Percentiles rank a stretch among this genome's conserved stretches.
phyloP scores from a whole-genome alignment of 768 basidiomycete genomes.

The Vararia minispora region DNA sequence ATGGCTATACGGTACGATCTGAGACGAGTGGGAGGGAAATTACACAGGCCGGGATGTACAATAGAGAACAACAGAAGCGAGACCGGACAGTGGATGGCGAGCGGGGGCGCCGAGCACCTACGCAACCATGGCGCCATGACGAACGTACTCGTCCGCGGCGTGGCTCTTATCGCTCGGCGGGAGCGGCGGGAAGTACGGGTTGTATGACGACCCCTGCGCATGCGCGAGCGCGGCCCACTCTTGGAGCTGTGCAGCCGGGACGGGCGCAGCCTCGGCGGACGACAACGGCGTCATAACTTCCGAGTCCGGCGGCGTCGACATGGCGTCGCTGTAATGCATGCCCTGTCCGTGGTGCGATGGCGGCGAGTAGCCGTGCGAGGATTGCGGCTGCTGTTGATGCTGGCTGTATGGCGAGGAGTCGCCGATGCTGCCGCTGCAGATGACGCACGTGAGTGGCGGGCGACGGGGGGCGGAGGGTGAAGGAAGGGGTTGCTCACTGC shows the following conservation, averaged over 20 bases:
- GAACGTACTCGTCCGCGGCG: too few species aligned
- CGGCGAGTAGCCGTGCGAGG: slow-evolving; percentile 7
- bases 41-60: too few species aligned
- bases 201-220: slow-evolving; percentile 13
- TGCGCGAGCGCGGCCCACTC: slow-evolving; percentile 14
- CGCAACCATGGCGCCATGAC: too few species aligned
- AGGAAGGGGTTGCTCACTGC: slow-evolving; percentile 5
- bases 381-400: too few species aligned
- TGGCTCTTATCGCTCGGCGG: slow-evolving; percentile 12
- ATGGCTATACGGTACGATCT: too few species aligned
- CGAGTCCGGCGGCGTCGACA: slow-evolving; percentile 13
- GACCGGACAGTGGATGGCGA: too few species aligned
- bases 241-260: slow-evolving; percentile 13
- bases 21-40: too few species aligned
- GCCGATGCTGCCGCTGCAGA: slow-evolving; percentile 5
- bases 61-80: too few species aligned
- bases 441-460: background rate
- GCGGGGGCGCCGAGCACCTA: too few species aligned
- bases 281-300: slow-evolving; percentile 16
- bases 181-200: slow-evolving; percentile 14
- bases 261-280: slow-evolving; percentile 12
- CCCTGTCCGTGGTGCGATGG: too few species aligned
- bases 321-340: too few species aligned
- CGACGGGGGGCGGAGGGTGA: background rate
- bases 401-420: too few species aligned